Conservation (phyloP, 352 stramenopile species). For the Elongisporangium undulatum region DNA sequence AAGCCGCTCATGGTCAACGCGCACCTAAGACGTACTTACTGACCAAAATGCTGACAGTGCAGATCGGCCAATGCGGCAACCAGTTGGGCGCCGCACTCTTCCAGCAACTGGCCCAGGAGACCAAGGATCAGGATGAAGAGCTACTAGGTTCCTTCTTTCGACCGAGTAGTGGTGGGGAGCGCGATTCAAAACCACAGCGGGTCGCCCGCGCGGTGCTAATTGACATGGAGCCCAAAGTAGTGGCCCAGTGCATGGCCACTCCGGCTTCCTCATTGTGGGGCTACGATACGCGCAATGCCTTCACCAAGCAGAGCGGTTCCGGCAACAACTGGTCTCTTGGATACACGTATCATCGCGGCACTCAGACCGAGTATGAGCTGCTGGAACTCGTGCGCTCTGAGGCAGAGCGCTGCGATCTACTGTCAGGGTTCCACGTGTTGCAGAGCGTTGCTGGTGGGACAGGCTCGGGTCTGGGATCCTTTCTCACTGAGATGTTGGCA, state of each 20-base stretch:
- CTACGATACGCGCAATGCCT: conserved; percentile 40
- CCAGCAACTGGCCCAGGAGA: conserved; percentile 45
- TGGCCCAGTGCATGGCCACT: conserved; percentile 38
- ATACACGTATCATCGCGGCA: conserved; percentile 43
- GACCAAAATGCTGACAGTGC: conserved; percentile 52
- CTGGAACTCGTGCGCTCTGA: conserved; percentile 32
- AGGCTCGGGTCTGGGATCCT: conserved; percentile 82
- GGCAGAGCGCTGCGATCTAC: conserved; percentile 59
- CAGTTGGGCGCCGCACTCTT: conserved; percentile 63
- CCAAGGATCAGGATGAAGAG: not conserved
- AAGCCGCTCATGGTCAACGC: not conserved
- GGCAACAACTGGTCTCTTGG: conserved; percentile 83
- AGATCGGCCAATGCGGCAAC: conserved; percentile 80
- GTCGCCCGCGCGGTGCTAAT: conserved; percentile 66
- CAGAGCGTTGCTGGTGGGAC: conserved; percentile 87
- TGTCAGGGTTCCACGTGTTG: conserved; percentile 68
- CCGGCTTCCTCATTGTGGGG: conserved; percentile 18
- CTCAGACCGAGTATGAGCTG: conserved; percentile 30
- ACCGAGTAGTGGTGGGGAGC: not conserved
- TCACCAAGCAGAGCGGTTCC: conserved; percentile 59
- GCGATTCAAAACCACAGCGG: not conserved
- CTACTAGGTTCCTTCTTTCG: conserved; percentile 20
- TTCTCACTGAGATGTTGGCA: conserved; percentile 65
- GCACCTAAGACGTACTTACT: not conserved
- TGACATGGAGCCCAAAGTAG: conserved; percentile 82